Percentiles rank a stretch among this genome's conserved stretches.
These are phyloP conservation scores for Quercus tomentella DNA, from an alignment of 331 rosid species.

Conservation along the genomic window DNA sequence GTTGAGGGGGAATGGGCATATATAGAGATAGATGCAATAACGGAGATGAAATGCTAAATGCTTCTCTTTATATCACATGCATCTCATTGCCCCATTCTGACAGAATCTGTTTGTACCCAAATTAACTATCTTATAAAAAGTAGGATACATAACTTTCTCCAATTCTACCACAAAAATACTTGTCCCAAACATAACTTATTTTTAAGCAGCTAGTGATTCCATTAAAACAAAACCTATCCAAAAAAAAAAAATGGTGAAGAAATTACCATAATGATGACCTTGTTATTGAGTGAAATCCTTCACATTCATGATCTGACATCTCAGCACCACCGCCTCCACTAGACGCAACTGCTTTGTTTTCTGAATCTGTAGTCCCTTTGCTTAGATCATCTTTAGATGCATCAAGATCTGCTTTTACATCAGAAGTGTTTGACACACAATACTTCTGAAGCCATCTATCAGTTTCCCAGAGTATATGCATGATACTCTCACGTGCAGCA, in stretches of 20 bases:
- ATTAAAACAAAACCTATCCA: background rate
- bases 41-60: too few species aligned
- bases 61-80: too few species aligned
- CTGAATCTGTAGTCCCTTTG: constrained; percentile 40
- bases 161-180: too few species aligned
- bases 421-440: constrained; percentile 49
- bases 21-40: too few species aligned
- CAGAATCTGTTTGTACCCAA: too few species aligned
- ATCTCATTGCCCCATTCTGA: too few species aligned
- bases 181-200: background rate
- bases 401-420: constrained; percentile 32
- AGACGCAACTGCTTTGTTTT: constrained; percentile 47
- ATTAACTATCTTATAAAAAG: too few species aligned
- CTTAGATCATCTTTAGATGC: constrained; percentile 36
- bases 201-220: background rate
- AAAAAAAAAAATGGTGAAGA: constrained; percentile 11
- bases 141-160: too few species aligned
- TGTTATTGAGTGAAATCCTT: constrained; percentile 41
- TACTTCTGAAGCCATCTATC: constrained; percentile 90
- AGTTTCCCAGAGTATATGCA: constrained; percentile 99
- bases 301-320: constrained; percentile 40
- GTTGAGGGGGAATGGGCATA: too few species aligned
- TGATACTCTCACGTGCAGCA: constrained; percentile 90
- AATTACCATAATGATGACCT: constrained; percentile 81
- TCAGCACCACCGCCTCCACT: constrained; percentile 74